These are phyloP conservation scores for Cichorium intybus DNA, from an alignment of 140 eudicot species.

Conservation along the genomic window DNA sequence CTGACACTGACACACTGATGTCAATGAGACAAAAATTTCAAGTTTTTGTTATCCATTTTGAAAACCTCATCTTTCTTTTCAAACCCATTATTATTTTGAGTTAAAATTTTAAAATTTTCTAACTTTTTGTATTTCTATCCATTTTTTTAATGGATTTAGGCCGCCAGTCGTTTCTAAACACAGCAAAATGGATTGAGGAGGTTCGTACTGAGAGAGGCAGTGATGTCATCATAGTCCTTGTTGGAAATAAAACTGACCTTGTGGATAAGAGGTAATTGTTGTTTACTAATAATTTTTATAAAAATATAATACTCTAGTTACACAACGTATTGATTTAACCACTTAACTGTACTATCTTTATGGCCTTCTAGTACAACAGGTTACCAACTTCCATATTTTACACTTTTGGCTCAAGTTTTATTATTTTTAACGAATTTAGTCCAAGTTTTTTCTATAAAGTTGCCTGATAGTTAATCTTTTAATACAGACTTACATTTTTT, in stretches of 20 bases:
- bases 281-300: slow-evolving; percentile 1
- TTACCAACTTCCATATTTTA: too few relatives aligned
- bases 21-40: too few relatives aligned
- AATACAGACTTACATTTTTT: too few relatives aligned
- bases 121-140: slow-evolving; percentile 4
- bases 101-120: not conserved
- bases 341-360: too few relatives aligned
- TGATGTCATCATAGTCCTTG: slow-evolving; percentile 84
- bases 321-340: not conserved
- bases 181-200: slow-evolving; percentile 84
- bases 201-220: slow-evolving; percentile 90
- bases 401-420: too few relatives aligned
- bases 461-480: too few relatives aligned
- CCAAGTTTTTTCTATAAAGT: too few relatives aligned
- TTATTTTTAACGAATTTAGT: too few relatives aligned
- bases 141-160: slow-evolving; percentile 35
- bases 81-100: not conserved
- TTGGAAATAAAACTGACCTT: slow-evolving; percentile 87
- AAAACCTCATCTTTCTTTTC: too few relatives aligned
- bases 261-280: slow-evolving; percentile 73
- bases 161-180: slow-evolving; percentile 71
- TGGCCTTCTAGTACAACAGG: too few relatives aligned
- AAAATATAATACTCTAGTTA: not conserved
- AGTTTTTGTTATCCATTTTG: too few relatives aligned
- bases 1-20: not conserved